A percentile compares a stretch with the other conserved stretches of the same genome.
These are phyloP conservation scores for Fulvia fulva DNA, from an alignment of 2,329 filamentous ascomycete genomes.

Conservation along the genomic window DNA sequence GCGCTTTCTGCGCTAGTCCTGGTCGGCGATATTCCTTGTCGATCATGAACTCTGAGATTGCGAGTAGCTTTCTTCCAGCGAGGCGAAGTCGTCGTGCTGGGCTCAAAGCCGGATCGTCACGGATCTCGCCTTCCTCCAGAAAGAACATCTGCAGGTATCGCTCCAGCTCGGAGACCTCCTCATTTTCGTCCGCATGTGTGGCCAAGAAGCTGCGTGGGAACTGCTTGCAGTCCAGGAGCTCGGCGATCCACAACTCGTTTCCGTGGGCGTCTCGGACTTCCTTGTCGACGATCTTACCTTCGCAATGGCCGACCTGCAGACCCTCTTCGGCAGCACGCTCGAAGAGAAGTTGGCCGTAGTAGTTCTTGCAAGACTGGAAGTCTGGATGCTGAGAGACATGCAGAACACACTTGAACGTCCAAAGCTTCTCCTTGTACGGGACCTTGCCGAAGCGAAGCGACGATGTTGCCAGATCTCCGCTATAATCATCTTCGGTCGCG, in stretches of 20 bases:
- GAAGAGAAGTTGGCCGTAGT: too few species aligned
- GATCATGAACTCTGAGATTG: neutral
- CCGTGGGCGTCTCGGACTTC: neutral
- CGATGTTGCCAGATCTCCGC: too few species aligned
- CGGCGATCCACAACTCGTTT: neutral
- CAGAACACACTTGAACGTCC: too few species aligned
- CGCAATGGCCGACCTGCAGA: too few species aligned
- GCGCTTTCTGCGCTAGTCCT: neutral
- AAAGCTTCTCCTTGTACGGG: too few species aligned
- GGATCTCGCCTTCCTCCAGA: neutral
- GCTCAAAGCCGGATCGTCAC: neutral
- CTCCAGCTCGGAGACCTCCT: neutral
- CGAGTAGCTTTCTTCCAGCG: neutral
- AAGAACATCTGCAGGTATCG: neutral
- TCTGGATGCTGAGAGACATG: too few species aligned
- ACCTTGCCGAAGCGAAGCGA: too few species aligned
- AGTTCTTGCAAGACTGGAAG: too few species aligned
- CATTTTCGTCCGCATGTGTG: neutral
- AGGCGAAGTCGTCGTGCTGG: neutral
- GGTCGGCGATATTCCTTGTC: neutral
- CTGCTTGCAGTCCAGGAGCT: neutral
- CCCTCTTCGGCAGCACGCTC: too few species aligned
- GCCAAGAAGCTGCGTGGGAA: neutral
- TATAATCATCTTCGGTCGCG: too few species aligned
- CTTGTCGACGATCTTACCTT: neutral